phyloP scores from a whole-genome alignment of 2,329 filamentous ascomycete genomes.

The Aspergillus versicolor region DNA sequence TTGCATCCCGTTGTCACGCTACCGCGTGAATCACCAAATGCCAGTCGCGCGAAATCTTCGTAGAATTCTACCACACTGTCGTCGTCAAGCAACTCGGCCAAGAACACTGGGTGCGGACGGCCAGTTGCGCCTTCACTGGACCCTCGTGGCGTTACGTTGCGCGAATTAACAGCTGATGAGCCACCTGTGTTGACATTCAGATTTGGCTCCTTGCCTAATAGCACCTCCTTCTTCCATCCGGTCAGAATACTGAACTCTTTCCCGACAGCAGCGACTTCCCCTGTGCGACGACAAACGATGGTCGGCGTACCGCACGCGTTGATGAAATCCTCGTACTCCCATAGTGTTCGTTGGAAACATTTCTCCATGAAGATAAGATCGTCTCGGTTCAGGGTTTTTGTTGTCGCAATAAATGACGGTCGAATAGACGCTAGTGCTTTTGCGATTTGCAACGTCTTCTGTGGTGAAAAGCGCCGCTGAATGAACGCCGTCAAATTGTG shows the following conservation, averaged over 20 bases:
- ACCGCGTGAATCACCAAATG: slow-evolving; percentile 86
- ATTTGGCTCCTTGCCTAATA: slow-evolving; percentile 84
- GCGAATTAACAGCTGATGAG: slow-evolving; percentile 44
- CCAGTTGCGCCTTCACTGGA: slow-evolving; percentile 41
- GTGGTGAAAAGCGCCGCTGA: slow-evolving; percentile 72
- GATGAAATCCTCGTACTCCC: slow-evolving; percentile 92
- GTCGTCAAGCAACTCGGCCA: slow-evolving; percentile 90
- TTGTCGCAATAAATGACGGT: slow-evolving; percentile 89
- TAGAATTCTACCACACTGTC: slow-evolving; percentile 93
- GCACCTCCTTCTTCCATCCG: slow-evolving; percentile 86
- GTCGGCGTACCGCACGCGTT: slow-evolving; percentile 85
- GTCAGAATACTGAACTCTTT: slow-evolving; percentile 97
- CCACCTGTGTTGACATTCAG: slow-evolving; percentile 77
- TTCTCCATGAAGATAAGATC: slow-evolving; percentile 98
- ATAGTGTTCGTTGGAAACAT: slow-evolving; percentile 87
- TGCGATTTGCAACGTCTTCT: slow-evolving; percentile 78
- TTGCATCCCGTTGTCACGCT: slow-evolving; percentile 81
- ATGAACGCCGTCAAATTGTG: slow-evolving; percentile 82
- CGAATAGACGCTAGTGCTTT: slow-evolving; percentile 86
- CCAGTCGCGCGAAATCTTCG: slow-evolving; percentile 88
- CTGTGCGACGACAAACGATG: slow-evolving; percentile 85
- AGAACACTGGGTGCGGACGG: slow-evolving; percentile 74
- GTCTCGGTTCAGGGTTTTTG: slow-evolving; percentile 79
- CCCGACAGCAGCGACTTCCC: slow-evolving; percentile 91
- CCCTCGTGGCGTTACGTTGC: slow-evolving; percentile 51